Base-by-base conservation (phyloP, 169 alveolate species). In the Neospora caninum region DNA sequence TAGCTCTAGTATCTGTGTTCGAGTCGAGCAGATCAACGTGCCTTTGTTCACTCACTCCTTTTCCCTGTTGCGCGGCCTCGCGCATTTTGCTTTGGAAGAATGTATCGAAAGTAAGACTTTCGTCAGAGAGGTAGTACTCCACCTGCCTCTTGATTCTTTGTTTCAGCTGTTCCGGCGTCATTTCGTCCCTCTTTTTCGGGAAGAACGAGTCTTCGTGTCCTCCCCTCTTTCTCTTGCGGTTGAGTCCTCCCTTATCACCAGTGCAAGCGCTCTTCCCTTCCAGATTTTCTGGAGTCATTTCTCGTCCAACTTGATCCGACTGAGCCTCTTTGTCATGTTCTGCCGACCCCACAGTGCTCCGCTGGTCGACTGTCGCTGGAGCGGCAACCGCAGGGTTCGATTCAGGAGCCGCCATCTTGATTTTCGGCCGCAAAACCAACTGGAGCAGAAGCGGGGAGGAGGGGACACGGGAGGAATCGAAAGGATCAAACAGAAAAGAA, bases 31-130 rank as follows among this genome's bases (percentile, higher is more conserved):
- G 64, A 53, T 7, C 27, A 53, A 18, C 64, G 27, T 53, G 18
- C 7, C 31, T 9, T 0, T 64, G 34, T 29, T 64, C 45, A 34
- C 94, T 45, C 22, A 92, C 94, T 39, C 94, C 94, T 39, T 80
- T 82, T 31, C 94, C 94, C 25, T 92, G 92, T 29, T 80, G 87
- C 69, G 87, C 94, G n/a, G 94, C 94, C 54, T 92, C 94, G 36
- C 80, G 82, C 36, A 92, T 92, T 39, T 54, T 83, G 84, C 80
- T 91, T 34, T 92, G 94, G 45, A 92, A 92, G 86, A 92, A 92
- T 25, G 87, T 69, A 42, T 92, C 94, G 39, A 45, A 80, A 0
- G 91, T 16, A 16, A 92, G 73, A 41, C 88, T 92, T 18, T 38
- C 92, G 67, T 92, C 91, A 0, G 91, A 92, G 34, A 92, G 80